phyloP scores from a whole-genome alignment of 1,139 yeast species.

The Debaryomycetaceae sp. region DNA sequence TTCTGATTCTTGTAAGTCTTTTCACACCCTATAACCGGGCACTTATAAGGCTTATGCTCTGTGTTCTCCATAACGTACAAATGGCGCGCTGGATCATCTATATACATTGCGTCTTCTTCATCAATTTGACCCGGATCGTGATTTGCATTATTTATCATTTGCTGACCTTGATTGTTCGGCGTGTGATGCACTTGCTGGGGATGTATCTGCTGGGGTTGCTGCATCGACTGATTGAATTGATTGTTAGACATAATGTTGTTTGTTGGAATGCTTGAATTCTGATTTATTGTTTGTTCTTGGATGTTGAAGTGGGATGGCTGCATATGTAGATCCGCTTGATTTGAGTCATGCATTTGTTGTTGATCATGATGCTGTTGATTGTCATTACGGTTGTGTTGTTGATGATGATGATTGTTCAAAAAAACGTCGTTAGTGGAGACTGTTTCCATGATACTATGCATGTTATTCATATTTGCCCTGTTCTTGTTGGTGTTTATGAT shows the following conservation, averaged over 20 bases:
- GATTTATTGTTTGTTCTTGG: constrained; percentile 19
- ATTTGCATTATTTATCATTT: constrained; percentile 14
- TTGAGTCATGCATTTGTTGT: constrained; percentile 5
- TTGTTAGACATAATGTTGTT: constrained; percentile 8
- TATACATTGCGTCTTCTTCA: constrained; percentile 57
- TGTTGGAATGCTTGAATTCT: constrained; percentile 13
- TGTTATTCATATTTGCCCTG: constrained; percentile 37
- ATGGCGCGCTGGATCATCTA: constrained; percentile 92
- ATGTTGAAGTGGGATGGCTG: constrained; percentile 18
- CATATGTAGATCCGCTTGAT: constrained; percentile 11
- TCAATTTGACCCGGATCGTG: constrained; percentile 31
- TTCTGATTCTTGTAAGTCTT: constrained; percentile 96
- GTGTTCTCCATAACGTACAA: constrained; percentile 88
- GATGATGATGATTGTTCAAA: constrained; percentile 36
- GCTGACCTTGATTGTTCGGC: constrained; percentile 11
- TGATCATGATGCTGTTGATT: constrained; percentile 8
- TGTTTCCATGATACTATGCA: constrained; percentile 59
- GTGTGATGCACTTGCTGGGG: constrained; percentile 13
- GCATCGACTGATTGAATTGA: constrained; percentile 15
- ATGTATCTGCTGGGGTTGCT: constrained; percentile 13
- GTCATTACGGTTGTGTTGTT: constrained; percentile 9
- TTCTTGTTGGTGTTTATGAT: constrained; percentile 31
- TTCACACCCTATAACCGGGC: constrained; percentile 98
- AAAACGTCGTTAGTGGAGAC: constrained; percentile 90
- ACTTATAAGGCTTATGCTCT: constrained; percentile 91